Base-by-base conservation (phyloP, 129 eudicot species). In the Chrysanthemum seticuspe region DNA sequence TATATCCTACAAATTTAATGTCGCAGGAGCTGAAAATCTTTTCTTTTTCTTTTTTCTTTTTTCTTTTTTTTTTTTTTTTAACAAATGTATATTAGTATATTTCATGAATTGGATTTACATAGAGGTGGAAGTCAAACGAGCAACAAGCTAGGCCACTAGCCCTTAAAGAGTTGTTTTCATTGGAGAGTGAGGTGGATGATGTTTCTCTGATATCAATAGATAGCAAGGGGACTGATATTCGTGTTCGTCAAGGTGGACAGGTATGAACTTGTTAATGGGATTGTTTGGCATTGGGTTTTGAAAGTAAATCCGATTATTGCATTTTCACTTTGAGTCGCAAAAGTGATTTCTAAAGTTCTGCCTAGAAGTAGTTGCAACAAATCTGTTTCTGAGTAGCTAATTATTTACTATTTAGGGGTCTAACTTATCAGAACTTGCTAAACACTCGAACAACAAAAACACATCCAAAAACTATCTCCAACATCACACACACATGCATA, bases 171-270 rank as follows among this genome's bases (percentile, higher is more conserved):
- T 71, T 90, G 3, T 71, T 95, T 70, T 90, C 99, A 31, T 7
- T 84, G 76, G 97, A 90, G 75, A 75, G 71, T 0, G 94, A 95
- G 83, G 94, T 95, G 25, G 99, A 95, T 76, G 99, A 95, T 78
- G 99, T 83, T 64, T 97, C 96, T 40, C 85, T 95, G 25, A 95
- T 95, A 75, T 95, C 99, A 15, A 90, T 90, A 67, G 99, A 95
- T 81, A 88, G 99, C 84, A 95, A 84, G 71, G 99, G 99, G 12
- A 84, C 91, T 60, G 99, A 95, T 82, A 81, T 95, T 2, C 93
- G 99, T 47, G 99, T 90, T 62, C 99, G 99, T 45, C 96, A 88
- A 82, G 97, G 99, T 14, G 99, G 96, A 67, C 97, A 95, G 93
- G 99, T 95, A 78, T 66, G 21, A 57, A 57, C 13, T 57, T 57